These are phyloP conservation scores for Elaeagnus macrophylla DNA, from an alignment of 306 rosid genomes.

Conservation along the genomic window DNA sequence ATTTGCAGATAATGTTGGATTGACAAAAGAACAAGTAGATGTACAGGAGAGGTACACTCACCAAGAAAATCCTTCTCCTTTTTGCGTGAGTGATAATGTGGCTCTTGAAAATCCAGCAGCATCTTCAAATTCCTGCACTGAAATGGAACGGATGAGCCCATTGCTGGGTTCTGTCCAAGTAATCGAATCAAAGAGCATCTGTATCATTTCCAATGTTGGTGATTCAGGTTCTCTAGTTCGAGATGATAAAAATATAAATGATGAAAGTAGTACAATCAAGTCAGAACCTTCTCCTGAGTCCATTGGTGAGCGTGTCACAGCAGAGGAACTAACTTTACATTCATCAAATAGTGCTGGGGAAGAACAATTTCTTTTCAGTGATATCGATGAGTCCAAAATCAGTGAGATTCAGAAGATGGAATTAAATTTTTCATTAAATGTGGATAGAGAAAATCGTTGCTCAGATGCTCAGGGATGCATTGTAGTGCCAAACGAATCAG, in stretches of 20 bases:
- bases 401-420: conserved; percentile 18
- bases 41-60: conserved; percentile 26
- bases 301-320: conserved; percentile 15
- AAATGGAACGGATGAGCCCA: conserved; percentile 6
- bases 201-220: conserved; percentile 23
- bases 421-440: conserved; percentile 24
- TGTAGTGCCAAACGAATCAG: conserved; percentile 20
- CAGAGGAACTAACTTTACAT: conserved; percentile 9
- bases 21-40: conserved; percentile 21
- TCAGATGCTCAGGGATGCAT: conserved; percentile 21
- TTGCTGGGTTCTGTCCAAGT: conserved; percentile 30
- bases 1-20: conserved; percentile 24
- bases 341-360: conserved; percentile 23
- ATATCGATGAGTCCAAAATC: conserved; percentile 41
- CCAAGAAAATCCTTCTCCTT: conserved; percentile 19
- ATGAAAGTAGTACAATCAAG: conserved; percentile 22
- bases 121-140: conserved; percentile 8
- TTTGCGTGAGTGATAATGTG: conserved; percentile 22
- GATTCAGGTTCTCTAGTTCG: conserved; percentile 27
- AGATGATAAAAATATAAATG: conserved; percentile 23
- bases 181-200: conserved; percentile 21
- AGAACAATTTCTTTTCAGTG: conserved; percentile 46
- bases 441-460: conserved; percentile 27
- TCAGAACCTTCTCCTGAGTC: conserved; percentile 31
- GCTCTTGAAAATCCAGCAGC: conserved; percentile 24